These are phyloP conservation scores for Juglanconis sp. DNA, from an alignment of 2,329 filamentous ascomycete genomes.

Conservation along the genomic window DNA sequence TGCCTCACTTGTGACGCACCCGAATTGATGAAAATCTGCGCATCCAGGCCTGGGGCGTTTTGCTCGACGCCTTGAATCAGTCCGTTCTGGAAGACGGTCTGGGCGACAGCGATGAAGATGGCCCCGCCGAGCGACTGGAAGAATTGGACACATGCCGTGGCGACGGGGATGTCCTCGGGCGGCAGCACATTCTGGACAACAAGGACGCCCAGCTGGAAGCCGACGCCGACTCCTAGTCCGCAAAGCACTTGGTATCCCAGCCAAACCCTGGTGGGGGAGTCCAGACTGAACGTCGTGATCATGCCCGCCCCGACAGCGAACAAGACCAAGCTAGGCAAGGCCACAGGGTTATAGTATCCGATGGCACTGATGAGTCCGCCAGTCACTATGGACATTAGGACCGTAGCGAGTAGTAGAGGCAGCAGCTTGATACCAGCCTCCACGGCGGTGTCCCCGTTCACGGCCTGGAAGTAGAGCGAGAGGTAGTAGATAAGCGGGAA, in stretches of 20 bases:
- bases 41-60: conserved; percentile 13
- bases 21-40: conserved; percentile 15
- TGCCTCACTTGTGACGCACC: conserved; percentile 40
- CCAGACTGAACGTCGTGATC: conserved; percentile 47
- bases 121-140: conserved; percentile 63
- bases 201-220: conserved; percentile 43
- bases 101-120: conserved; percentile 60
- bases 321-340: conserved; percentile 40
- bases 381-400: conserved; percentile 43
- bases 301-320: conserved; percentile 36
- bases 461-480: conserved; percentile 55
- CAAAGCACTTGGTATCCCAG: conserved; percentile 54
- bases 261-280: conserved; percentile 46
- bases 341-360: conserved; percentile 41
- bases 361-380: conserved; percentile 40
- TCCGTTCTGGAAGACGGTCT: conserved; percentile 65
- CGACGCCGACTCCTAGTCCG: conserved; percentile 46
- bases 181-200: conserved; percentile 49
- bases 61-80: conserved; percentile 43
- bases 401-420: conserved; percentile 49
- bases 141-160: conserved; percentile 51
- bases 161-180: conserved; percentile 44
- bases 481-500: conserved; percentile 54
- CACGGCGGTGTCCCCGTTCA: conserved; percentile 44
- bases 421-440: conserved; percentile 49